Evolutionary conservation across 2,329 filamentous ascomycete species (phyloP), one percentile per base, ranked within the genome.

Genomic region (Alternaria postmessia): DNA sequence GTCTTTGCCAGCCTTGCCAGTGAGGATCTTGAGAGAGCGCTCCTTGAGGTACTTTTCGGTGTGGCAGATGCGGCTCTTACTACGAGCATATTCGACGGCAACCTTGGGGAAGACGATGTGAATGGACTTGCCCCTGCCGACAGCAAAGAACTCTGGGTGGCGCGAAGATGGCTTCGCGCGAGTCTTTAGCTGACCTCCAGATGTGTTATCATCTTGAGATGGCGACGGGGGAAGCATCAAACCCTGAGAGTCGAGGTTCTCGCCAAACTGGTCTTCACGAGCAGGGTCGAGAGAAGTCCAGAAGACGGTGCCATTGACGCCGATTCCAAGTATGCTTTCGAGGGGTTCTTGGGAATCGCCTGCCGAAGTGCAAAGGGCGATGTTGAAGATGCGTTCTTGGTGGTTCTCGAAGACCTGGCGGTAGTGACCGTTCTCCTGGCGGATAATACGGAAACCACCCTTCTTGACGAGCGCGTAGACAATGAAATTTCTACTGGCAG

Each of bases 1-100:
- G 78, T 99, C 95, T 80, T 99, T 99, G 65, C 94, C 95, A 67
- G 95, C 94, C 83, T 99, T 99, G 69, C 94, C 95, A 63, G 94
- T 98, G 69, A 94, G 93, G 79, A 99, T 97, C 80, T 94, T 96
- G 66, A 98, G 83, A 49, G 91, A 91, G 73, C 92, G 94, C 75
- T 97, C 91, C 74, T 90, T 89, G 67, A 95, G 87, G 65, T 96
- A 93, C 74, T 89, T 91, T 76, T 97, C 93, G 0, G 92, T 95
- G 75, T 97, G 91, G 62, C 97, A 93, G 39, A 83, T 82, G 48
- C 86, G 84, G 61, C 84, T 84, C 43, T 81, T 79, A 12, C 80
- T 78, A 49, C 85, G 82, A 52, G 84, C 71, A 67, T 87, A 89
- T 46, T 76, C 77, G 9, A 80, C 78, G 11, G 86, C 88, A 53